These are phyloP conservation scores for Penicillium sp. DNA, from an alignment of 2,329 filamentous ascomycete species.

Conservation along the genomic window DNA sequence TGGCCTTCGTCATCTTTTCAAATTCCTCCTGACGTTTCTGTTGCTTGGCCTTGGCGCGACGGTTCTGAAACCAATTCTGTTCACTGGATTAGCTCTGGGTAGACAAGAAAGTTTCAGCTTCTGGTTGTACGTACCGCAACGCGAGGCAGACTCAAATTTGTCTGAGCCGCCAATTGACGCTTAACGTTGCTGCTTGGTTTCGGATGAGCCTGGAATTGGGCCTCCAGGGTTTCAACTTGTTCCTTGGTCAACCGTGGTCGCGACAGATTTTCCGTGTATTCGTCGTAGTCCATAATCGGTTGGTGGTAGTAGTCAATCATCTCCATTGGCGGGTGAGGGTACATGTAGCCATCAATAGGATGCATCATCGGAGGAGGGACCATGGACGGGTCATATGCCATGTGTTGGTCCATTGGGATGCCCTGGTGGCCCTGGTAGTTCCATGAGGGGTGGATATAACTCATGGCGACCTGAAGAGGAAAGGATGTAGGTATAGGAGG, in stretches of 20 bases:
- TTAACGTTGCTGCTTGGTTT: constrained; percentile 53
- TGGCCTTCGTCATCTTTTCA: constrained; percentile 46
- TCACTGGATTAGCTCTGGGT: constrained; percentile 10
- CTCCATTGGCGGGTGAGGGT: constrained; percentile 42
- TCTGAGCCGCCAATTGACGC: constrained; percentile 50
- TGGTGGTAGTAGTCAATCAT: constrained; percentile 46
- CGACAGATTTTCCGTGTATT: constrained; percentile 49
- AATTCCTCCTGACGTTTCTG: constrained; percentile 52
- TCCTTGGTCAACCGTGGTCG: constrained; percentile 53
- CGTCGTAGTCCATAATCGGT: constrained; percentile 47
- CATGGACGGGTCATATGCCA: constrained; percentile 39
- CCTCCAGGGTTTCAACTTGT: constrained; percentile 52
- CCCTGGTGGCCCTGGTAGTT: constrained; percentile 36
- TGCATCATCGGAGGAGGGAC: constrained; percentile 40
- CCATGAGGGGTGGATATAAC: constrained; percentile 42
- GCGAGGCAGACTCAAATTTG: constrained; percentile 50
- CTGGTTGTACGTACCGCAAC: constrained; percentile 46
- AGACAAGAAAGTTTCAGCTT: background rate
- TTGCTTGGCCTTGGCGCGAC: constrained; percentile 54
- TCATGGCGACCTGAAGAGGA: constrained; percentile 31
- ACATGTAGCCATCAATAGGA: constrained; percentile 41
- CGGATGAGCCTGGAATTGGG: constrained; percentile 51
- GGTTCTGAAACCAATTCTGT: constrained; percentile 56
- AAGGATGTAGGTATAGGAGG: constrained; percentile 9
- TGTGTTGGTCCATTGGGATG: constrained; percentile 40